These are phyloP conservation scores for Cutaneotrichosporon sp. DNA, from an alignment of 1,284 basidiomycete species.

Conservation along the genomic window DNA sequence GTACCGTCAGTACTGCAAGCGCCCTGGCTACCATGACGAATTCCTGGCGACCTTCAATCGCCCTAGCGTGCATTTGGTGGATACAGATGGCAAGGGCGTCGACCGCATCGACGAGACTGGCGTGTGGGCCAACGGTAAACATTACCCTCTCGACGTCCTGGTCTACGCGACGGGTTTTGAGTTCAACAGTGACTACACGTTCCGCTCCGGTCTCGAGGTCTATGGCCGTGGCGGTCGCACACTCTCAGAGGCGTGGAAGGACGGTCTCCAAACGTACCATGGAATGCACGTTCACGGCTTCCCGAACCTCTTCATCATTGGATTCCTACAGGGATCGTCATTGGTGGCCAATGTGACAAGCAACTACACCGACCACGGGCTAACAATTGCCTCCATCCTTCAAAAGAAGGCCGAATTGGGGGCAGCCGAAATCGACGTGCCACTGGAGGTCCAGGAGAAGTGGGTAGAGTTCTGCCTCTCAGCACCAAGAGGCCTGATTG, in stretches of 20 bases:
- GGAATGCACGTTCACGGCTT: slow-evolving; percentile 13
- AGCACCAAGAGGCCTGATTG: neutral
- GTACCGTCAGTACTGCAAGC: slow-evolving; percentile 18
- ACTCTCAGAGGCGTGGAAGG: slow-evolving; percentile 13
- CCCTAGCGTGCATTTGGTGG: slow-evolving; percentile 12
- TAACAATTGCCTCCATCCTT: slow-evolving; percentile 7
- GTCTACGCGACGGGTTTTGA: slow-evolving; percentile 18
- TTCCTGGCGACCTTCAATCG: slow-evolving; percentile 16
- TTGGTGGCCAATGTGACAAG: slow-evolving; percentile 12
- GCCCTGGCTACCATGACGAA: slow-evolving; percentile 16
- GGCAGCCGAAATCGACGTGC: neutral
- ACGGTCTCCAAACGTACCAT: slow-evolving; percentile 12
- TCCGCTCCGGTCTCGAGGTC: slow-evolving; percentile 9
- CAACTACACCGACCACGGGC: slow-evolving; percentile 10
- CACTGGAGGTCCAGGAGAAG: neutral
- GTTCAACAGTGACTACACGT: slow-evolving; percentile 9
- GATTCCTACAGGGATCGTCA: slow-evolving; percentile 5
- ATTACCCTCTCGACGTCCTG: slow-evolving; percentile 14
- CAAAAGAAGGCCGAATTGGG: slow-evolving; percentile 8
- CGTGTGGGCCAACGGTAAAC: slow-evolving; percentile 9
- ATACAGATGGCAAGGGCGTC: slow-evolving; percentile 16
- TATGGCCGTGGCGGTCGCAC: slow-evolving; percentile 8
- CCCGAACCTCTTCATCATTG: slow-evolving; percentile 18
- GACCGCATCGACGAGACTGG: slow-evolving; percentile 12
- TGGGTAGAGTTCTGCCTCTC: slow-evolving; percentile 12